Evolutionary conservation across 192 early-diverging fungal species (phyloP), one percentile per base, ranked within the genome.

Genomic region (Coemansia sp.): DNA sequence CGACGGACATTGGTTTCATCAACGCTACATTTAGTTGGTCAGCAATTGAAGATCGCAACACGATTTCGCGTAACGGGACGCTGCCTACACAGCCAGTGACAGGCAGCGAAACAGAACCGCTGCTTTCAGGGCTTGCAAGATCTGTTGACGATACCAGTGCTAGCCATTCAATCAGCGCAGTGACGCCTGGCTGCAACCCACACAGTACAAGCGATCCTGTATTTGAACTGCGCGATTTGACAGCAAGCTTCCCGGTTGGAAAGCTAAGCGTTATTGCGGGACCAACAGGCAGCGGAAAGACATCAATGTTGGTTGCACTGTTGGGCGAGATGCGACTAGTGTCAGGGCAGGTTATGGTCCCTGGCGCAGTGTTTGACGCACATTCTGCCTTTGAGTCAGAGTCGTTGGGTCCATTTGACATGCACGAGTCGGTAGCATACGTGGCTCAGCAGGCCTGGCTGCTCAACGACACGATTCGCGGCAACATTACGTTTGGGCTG

Each of bases 401-500:
- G 11, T 11, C 51, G 9, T 22, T 34, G 48, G 65, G 71, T 21
- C 42, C 51, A 25, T 76, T 76, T 56, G 51, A 50, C 1, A 15
- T 64, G 38, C 65, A 63, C 22, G 68, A 76, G 61, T 66, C 74
- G 2, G 74, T 96, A 49, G 94, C 96, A 0, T 98, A 93, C 71
- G 94, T 93, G 2, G 87, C 94, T 20, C 96, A 98, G 68, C 57
- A 83, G 70, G 82, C 87, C 38, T 89, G 87, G 87, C 66, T 93
- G 19, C 88, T 86, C 51, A 90, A 90, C 60, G 85, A 84, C 44
- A 89, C 86, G 0, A 87, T 96, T 50, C 82, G 84, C 40, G 86
- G 89, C n/a, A 96, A 96, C 71, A 97, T 99, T 58, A 55, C 87
- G 12, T 98, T 99, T 77, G 94, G 94, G 14, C 62, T 78, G 2